These are phyloP conservation scores for Globisporangium nunn DNA, from an alignment of 352 stramenopile species.

Conservation along the genomic window DNA sequence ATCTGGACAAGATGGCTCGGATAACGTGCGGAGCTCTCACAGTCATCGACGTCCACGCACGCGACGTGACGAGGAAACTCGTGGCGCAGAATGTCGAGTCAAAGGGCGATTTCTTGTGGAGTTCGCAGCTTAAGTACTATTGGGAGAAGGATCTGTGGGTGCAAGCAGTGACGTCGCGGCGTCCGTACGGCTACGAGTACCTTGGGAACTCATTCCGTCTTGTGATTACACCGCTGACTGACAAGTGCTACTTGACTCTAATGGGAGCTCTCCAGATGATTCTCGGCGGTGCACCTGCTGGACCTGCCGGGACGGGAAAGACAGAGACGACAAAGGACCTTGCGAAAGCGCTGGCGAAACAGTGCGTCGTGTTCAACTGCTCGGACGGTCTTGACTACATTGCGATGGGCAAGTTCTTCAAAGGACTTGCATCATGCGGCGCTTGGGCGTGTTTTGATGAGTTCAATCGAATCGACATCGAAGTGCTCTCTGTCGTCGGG, in stretches of 20 bases:
- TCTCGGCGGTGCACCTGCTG: conserved; percentile 88
- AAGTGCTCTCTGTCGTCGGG: conserved; percentile 82
- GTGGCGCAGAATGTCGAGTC: conserved; percentile 85
- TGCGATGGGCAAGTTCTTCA: conserved; percentile 94
- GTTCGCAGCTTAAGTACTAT: conserved; percentile 90
- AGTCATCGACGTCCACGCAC: conserved; percentile 95
- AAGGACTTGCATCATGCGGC: conserved; percentile 89
- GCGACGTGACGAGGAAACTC: conserved; percentile 91
- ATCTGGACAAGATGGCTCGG: conserved; percentile 81
- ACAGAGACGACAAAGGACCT: conserved; percentile 95
- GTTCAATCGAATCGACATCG: conserved; percentile 88
- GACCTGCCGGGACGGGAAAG: conserved; percentile 91
- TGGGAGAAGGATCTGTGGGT: conserved; percentile 89
- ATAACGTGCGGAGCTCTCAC: conserved; percentile 89
- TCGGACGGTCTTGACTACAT: conserved; percentile 92
- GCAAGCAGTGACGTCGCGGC: conserved; percentile 85
- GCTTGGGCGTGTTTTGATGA: conserved; percentile 91
- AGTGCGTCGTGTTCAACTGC: conserved; percentile 95
- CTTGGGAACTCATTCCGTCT: conserved; percentile 94
- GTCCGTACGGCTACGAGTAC: conserved; percentile 95
- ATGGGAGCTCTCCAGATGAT: conserved; percentile 96
- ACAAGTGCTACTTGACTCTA: conserved; percentile 95
- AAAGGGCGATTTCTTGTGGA: conserved; percentile 87
- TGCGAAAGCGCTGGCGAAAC: conserved; percentile 92
- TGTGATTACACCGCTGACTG: conserved; percentile 94